Base-by-base conservation (phyloP, 768 basidiomycete species). In the Kwoniella europaea region DNA sequence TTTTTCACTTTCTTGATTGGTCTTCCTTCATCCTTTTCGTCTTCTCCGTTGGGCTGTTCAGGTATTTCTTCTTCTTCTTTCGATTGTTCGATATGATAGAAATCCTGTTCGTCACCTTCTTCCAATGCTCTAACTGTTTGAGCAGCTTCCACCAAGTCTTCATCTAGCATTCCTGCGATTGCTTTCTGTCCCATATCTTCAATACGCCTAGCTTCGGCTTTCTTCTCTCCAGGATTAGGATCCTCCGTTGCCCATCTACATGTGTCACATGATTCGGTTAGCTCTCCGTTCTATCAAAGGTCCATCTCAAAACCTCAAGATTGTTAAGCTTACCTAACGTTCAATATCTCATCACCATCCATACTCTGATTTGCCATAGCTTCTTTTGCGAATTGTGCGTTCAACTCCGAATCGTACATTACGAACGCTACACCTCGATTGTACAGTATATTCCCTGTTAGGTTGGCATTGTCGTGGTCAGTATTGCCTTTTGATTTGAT, bases 321-420 rank as follows among this genome's bases (percentile, higher is more conserved):
- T 15, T 29, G 67, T 22, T 43, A 20, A 44, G 79, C 85, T 64
- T 20, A 85, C 84, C 96, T 91, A 63, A 98, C 94, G 84, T 99
- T 99, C 71, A 98, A 88, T 71, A 98, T 94, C 80, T 99, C 97
- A 82, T 97, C 95, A 77, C 93, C 92, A 82, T 98, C 97, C 73
- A 98, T 87, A 18, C 92, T 94, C 84, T 99, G 97, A 84, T 95
- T 95, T 16, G 96, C 93, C 97, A 99, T 99, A 0, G 96, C 89
- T 83, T 99, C 97, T 82, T 97, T 97, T 18, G 97, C 97, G 82
- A 99, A 99, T 79, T 94, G 92, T 3, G 93, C 97, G 76, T 90
- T 86, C 60, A 91, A 80, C 82, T 99, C 96, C 27, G 88, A 88
- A 55, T 89, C 88, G 84, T 98, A 98, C 2, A 96, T 98, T 63